Percentiles rank a stretch among this genome's conserved stretches.
These are phyloP conservation scores for Coemansia sp. DNA, from an alignment of 192 early-diverging fungal species.

Conservation along the genomic window DNA sequence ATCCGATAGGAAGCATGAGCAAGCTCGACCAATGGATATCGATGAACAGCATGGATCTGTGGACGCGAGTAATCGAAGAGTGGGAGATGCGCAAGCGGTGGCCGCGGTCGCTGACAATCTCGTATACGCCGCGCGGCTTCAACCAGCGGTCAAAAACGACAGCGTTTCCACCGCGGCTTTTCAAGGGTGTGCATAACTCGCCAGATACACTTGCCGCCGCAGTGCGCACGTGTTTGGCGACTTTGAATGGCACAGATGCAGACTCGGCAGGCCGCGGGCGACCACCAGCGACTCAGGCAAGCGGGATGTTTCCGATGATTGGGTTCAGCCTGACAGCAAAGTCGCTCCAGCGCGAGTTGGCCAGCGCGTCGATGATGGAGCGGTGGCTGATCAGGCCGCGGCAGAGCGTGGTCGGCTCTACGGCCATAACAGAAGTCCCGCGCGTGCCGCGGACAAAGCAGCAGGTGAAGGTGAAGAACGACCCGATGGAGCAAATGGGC, in stretches of 20 bases:
- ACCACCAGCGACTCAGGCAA: background rate
- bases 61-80: conserved; percentile 46
- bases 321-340: conserved; percentile 31
- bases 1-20: conserved; percentile 12
- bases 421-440: too few species aligned
- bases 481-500: background rate
- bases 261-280: conserved; percentile 7
- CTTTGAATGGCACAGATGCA: background rate
- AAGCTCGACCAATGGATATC: conserved; percentile 39
- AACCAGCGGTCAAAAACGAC: conserved; percentile 19
- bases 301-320: conserved; percentile 25
- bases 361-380: conserved; percentile 38
- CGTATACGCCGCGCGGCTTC: conserved; percentile 13
- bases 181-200: conserved; percentile 11
- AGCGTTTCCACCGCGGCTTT: conserved; percentile 30
- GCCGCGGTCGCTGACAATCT: conserved; percentile 36
- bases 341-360: conserved; percentile 37
- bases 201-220: conserved; percentile 25
- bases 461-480: background rate
- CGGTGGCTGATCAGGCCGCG: conserved; percentile 27
- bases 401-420: background rate
- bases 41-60: conserved; percentile 46
- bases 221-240: conserved; percentile 17
- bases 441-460: background rate
- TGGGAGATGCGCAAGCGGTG: conserved; percentile 44